Base-by-base conservation (phyloP, 495 filamentous ascomycete genomes). In the Penicillium nucicola region DNA sequence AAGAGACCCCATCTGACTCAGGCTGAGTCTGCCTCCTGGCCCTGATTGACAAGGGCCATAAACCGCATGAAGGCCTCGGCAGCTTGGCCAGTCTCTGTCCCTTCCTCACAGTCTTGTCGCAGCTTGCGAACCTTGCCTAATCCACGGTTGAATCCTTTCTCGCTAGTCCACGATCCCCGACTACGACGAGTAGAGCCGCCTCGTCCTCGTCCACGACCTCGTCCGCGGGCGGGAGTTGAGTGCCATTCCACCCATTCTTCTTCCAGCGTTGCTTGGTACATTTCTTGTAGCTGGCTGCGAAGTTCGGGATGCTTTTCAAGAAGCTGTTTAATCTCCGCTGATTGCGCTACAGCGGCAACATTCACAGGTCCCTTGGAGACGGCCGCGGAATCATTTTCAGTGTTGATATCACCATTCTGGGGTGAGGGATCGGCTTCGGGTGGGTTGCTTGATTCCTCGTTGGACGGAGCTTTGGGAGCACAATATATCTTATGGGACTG, bases 401-500 rank as follows among this genome's bases (percentile, higher is more conserved):
- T 36, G 3, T 32, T 13, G 9, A 18, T 33, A 14, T 58, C 57
- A 13, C 57, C 54, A 12, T 61, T 52, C 17, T 44, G 32, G 9
- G 44, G 14, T 4, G 48, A 34, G 2, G 44, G 56, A 43, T 54
- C 45, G 40, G 41, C 31, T 41, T 48, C 45, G 15, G 47, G 56
- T 17, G 64, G 23, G 9, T 56, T 44, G 33, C 58, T 75, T 25
- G 68, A 57, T 55, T 80, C 60, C 38, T 62, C 45, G 42, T 55
- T 61, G 37, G 61, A 36, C 19, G 57, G 55, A 12, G 58, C 52
- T 53, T 72, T 72, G 13, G 71, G 70, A 18, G 71, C 64, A 51
- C 73, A 76, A 48, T 74, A 75, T 34, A 75, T 74, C 58, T 77
- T 85, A 70, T 90, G 87, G 22, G 74, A 65, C 54, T 79, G 81